Evolutionary conservation across 2,329 filamentous ascomycete species (phyloP), one percentile per base, ranked within the genome.

Genomic region (Trichophyton simii): DNA sequence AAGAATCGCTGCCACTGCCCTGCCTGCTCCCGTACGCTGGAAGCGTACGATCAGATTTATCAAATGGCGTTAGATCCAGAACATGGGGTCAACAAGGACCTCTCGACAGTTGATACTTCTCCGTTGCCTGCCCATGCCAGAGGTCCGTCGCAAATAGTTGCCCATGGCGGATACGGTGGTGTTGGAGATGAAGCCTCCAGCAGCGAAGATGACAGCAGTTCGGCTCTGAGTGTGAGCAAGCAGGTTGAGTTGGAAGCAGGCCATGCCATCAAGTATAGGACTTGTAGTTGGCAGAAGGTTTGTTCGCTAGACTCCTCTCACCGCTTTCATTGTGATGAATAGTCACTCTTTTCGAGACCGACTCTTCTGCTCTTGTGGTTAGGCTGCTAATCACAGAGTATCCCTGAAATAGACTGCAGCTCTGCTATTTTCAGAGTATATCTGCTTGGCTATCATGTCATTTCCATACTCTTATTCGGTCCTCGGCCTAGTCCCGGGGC

Each of bases 401-500:
- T 15, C 2, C 34, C 38, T 22, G 31, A 18, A 25, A 5, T 58
- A 63, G 87, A 96, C 91, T 60, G 90, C 91, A 0, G 90, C 87
- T 0, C 74, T 96, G 67, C 83, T 96, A 59, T 96, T 96, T 76
- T 94, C 89, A 58, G 91, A 96, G 78, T 96, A 96, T 73, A 96
- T 96, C 63, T 95, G 90, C 72, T 77, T 96, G 75, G 83, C 83
- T 22, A 96, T 96, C 71, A 96, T 96, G 91, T 95, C 89, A 58
- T 96, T 96, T 67, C 91, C 91, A 0, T 95, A 88, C 82, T 95
- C 90, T 0, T 96, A 96, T 74, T 89, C 89, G 50, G 78, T 92
- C 31, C 82, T 96, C 6, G 91, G 91, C 6, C 81, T 96, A 15
- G 89, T 96, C 0, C 91, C 91, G 0, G 91, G 88, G 25, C 73